Percentiles rank a stretch among this genome's conserved stretches.
Evolutionary conservation across 2,329 filamentous ascomycete species (phyloP).

Genomic region (Hymenoscyphus fraxineus): DNA sequence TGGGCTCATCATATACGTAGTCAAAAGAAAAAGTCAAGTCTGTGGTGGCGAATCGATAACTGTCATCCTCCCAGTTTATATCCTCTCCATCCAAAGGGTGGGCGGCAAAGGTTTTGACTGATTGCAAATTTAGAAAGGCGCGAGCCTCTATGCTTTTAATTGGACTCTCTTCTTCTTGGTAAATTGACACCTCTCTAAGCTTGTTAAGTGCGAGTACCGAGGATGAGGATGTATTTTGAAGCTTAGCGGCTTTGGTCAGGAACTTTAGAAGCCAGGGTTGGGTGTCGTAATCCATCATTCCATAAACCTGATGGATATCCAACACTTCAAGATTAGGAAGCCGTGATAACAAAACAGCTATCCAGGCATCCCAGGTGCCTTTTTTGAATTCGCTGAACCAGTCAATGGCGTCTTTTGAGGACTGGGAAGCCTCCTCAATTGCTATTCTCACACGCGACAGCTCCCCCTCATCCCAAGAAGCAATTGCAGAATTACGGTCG

Average conservation of each 20-base stretch:
- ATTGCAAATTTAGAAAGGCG: not conserved
- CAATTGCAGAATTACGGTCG: not conserved
- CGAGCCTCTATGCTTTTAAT: not conserved
- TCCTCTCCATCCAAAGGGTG: not conserved
- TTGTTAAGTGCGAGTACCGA: not conserved
- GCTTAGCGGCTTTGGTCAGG: not conserved
- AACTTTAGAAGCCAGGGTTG: not conserved
- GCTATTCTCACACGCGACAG: not conserved
- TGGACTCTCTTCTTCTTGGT: not conserved
- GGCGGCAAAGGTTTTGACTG: not conserved
- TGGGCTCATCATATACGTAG: not conserved
- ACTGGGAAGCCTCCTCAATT: not conserved
- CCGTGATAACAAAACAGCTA: not conserved
- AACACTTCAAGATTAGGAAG: not conserved
- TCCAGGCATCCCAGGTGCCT: not conserved
- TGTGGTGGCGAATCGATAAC: not conserved
- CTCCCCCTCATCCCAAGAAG: not conserved
- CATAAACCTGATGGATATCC: not conserved
- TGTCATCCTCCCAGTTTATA: not conserved
- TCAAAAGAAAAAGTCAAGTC: not conserved
- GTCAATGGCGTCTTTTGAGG: not conserved
- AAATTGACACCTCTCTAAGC: not conserved
- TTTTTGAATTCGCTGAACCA: not conserved
- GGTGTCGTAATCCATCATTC: not conserved
- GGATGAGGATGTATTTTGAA: not conserved